These are phyloP conservation scores for Monilinia aucupariae DNA, from an alignment of 2,329 filamentous ascomycete species.

Conservation along the genomic window DNA sequence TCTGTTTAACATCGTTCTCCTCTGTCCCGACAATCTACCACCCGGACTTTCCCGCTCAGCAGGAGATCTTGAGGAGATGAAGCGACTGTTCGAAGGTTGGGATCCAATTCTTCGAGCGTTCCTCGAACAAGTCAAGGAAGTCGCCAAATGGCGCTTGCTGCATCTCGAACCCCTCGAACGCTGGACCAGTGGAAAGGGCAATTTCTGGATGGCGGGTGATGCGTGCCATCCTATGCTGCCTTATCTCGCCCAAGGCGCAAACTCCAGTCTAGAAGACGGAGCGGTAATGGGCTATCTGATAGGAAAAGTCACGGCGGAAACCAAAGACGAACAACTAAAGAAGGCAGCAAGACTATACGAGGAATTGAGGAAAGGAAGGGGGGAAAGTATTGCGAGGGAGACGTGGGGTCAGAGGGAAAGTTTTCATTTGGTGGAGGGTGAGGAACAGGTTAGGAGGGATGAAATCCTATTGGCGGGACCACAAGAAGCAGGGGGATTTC, in stretches of 20 bases:
- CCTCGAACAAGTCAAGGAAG: conserved; percentile 47
- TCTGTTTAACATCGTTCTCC: conserved; percentile 61
- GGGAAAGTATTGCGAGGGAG: conserved; percentile 53
- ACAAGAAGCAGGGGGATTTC: conserved; percentile 50
- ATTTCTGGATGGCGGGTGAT: conserved; percentile 43
- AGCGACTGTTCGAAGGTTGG: conserved; percentile 54
- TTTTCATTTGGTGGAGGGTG: conserved; percentile 50
- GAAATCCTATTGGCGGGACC: conserved; percentile 48
- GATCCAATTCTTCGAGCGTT: conserved; percentile 51
- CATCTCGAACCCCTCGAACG: conserved; percentile 36
- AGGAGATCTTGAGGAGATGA: conserved; percentile 57
- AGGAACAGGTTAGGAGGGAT: conserved; percentile 54
- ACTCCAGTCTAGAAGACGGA: conserved; percentile 62
- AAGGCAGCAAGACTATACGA: conserved; percentile 44
- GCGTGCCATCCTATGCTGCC: conserved; percentile 61
- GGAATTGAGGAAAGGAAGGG: conserved; percentile 43
- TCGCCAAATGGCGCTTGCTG: conserved; percentile 68
- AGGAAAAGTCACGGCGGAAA: conserved; percentile 40
- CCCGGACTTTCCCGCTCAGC: conserved; percentile 45
- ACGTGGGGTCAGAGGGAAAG: conserved; percentile 53
- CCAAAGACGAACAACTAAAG: conserved; percentile 41
- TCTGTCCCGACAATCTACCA: conserved; percentile 59
- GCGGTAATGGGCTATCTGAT: conserved; percentile 58
- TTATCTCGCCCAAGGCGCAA: conserved; percentile 60
- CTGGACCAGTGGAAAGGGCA: conserved; percentile 29